Percentiles rank a stretch among this genome's conserved stretches.
These are phyloP conservation scores for Cercospora sp. DNA, from an alignment of 2,329 filamentous ascomycete species.

Conservation along the genomic window DNA sequence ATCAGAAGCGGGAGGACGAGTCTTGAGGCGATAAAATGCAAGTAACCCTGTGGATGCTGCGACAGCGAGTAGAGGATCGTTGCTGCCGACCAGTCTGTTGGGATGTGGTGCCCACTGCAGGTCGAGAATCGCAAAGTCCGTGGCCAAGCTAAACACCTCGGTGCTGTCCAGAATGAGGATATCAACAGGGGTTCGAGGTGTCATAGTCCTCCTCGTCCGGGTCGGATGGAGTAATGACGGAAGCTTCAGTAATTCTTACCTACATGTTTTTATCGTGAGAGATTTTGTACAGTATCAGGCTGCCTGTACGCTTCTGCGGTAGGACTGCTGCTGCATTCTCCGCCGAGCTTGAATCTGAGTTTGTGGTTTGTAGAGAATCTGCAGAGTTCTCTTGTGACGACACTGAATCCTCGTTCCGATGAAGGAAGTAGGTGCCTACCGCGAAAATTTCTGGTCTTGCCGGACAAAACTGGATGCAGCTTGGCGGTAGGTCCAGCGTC, in stretches of 20 bases:
- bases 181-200: conserved; percentile 30
- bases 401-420: conserved; percentile 45
- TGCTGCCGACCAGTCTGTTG: conserved; percentile 26
- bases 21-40: conserved; percentile 60
- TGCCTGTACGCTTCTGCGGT: conserved; percentile 62
- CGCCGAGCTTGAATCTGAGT: background rate
- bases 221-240: background rate
- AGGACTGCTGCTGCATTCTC: conserved; percentile 2
- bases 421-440: conserved; percentile 80
- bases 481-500: conserved; percentile 67
- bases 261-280: conserved; percentile 55
- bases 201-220: conserved; percentile 16
- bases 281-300: conserved; percentile 66
- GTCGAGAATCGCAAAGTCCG: conserved; percentile 62
- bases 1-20: background rate
- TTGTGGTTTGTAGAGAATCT: conserved; percentile 17
- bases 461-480: conserved; percentile 75
- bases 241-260: conserved; percentile 38
- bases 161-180: conserved; percentile 19
- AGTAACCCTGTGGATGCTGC: conserved; percentile 76
- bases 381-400: background rate
- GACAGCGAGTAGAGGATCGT: conserved; percentile 61
- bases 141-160: conserved; percentile 24
- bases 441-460: conserved; percentile 65
- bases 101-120: conserved; percentile 71